Conservation (phyloP, 148 eudicot genomes). For the Vaccinium vitisidaea region DNA sequence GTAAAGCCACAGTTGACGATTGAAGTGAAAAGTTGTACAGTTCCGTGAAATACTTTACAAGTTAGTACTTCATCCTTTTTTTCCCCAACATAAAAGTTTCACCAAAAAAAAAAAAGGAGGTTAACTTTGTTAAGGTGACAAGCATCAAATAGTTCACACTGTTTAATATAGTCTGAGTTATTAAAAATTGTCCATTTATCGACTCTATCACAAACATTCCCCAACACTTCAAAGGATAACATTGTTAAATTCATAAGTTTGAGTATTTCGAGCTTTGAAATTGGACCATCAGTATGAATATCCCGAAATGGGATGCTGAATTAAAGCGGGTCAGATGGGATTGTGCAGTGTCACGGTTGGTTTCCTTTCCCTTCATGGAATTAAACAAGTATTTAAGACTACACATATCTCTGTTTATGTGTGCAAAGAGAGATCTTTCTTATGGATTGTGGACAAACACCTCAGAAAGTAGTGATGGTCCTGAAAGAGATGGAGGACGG, state of each 20-base stretch:
- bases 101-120: no score
- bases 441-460: neutral
- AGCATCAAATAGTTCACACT: neutral
- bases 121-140: neutral
- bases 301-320: neutral
- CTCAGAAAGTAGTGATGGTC: neutral
- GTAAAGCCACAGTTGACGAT: neutral
- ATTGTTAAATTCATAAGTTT: neutral
- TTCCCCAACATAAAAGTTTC: neutral
- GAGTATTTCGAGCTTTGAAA: neutral
- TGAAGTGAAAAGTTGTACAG: neutral
- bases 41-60: neutral
- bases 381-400: neutral
- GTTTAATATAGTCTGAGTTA: neutral
- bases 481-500: neutral
- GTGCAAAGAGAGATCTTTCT: neutral
- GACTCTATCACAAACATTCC: neutral
- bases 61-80: neutral
- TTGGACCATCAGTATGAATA: neutral
- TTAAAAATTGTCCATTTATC: neutral
- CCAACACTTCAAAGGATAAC: neutral
- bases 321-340: neutral
- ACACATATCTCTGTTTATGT: neutral
- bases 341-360: neutral
- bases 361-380: neutral